These are phyloP conservation scores for Lophiotrema nucula DNA, from an alignment of 495 filamentous ascomycete species.

Conservation along the genomic window DNA sequence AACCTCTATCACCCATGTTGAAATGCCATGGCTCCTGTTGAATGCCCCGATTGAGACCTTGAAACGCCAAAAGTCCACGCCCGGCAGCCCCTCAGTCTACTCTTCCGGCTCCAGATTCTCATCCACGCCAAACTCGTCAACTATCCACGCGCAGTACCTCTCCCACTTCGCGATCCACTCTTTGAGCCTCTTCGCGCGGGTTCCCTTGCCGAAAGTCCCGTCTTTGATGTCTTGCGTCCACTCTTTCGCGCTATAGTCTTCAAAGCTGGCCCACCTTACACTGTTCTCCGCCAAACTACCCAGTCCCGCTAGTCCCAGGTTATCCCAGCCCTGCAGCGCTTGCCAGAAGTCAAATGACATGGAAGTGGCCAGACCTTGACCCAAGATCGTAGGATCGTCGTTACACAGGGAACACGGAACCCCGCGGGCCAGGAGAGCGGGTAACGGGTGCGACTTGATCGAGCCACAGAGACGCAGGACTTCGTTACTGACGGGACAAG, in stretches of 20 bases:
- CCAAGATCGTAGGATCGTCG: slow-evolving; percentile 80
- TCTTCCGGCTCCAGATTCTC: slow-evolving; percentile 33
- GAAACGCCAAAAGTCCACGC: too few relatives aligned
- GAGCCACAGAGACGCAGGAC: slow-evolving; percentile 73
- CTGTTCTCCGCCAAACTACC: slow-evolving; percentile 90
- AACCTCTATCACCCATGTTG: too few relatives aligned
- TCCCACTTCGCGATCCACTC: slow-evolving; percentile 84
- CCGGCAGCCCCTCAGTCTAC: slow-evolving; percentile 9
- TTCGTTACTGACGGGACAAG: slow-evolving; percentile 83
- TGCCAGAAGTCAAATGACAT: slow-evolving; percentile 93
- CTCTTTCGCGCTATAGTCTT: slow-evolving; percentile 66
- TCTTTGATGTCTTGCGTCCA: slow-evolving; percentile 71
- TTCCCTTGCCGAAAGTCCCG: slow-evolving; percentile 69
- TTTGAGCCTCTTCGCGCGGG: slow-evolving; percentile 68
- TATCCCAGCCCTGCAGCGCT: slow-evolving; percentile 80
- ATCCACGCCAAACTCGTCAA: slow-evolving; percentile 66
- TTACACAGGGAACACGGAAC: slow-evolving; percentile 76
- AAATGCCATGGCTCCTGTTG: too few relatives aligned
- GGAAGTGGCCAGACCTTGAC: slow-evolving; percentile 65
- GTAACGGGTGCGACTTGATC: slow-evolving; percentile 76
- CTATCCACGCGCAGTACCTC: slow-evolving; percentile 86
- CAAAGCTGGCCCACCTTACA: slow-evolving; percentile 83
- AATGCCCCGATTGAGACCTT: too few relatives aligned
- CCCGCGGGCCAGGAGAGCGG: slow-evolving; percentile 79
- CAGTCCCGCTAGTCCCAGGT: slow-evolving; percentile 75